Percentiles rank a stretch among this genome's conserved stretches.
Conservation (phyloP, 805 yeast genomes). For the Lipomyces spencermartinsiae region DNA sequence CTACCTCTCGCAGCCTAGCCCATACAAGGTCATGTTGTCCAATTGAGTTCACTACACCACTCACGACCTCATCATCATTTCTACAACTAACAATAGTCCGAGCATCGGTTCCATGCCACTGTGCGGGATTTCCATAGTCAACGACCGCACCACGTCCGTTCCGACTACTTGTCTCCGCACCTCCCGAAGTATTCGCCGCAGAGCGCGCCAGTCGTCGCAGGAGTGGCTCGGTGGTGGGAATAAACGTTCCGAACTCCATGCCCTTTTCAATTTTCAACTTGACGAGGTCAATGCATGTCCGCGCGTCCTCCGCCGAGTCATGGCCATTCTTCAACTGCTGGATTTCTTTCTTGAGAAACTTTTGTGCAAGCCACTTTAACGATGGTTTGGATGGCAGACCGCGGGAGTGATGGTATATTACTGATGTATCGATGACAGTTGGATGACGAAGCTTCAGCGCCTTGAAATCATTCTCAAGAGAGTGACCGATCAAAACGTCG, state of each 20-base stretch:
- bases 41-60: slow-evolving; percentile 48
- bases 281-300: slow-evolving; percentile 77
- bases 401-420: slow-evolving; percentile 72
- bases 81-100: slow-evolving; percentile 53
- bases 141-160: slow-evolving; percentile 44
- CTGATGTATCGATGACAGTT: slow-evolving; percentile 77
- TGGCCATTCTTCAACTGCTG: slow-evolving; percentile 71
- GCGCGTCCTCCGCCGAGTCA: slow-evolving; percentile 85
- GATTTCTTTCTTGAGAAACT: slow-evolving; percentile 61
- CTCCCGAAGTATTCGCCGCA: slow-evolving; percentile 7
- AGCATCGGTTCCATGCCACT: slow-evolving; percentile 45
- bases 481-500: slow-evolving; percentile 87
- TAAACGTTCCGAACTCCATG: slow-evolving; percentile 61
- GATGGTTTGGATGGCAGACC: slow-evolving; percentile 86
- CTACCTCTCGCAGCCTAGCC: slow-evolving; percentile 65
- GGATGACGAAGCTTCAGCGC: slow-evolving; percentile 77
- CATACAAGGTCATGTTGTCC: slow-evolving; percentile 57
- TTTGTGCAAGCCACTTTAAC: slow-evolving; percentile 69
- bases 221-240: slow-evolving; percentile 37
- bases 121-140: slow-evolving; percentile 46
- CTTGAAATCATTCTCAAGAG: slow-evolving; percentile 79
- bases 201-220: slow-evolving; percentile 34
- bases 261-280: slow-evolving; percentile 75
- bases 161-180: slow-evolving; percentile 21
- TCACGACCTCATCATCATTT: slow-evolving; percentile 66